Evolutionary conservation across 768 basidiomycete genomes (phyloP), one percentile per base, ranked within the genome.

Genomic region (Lactarius psammicola): DNA sequence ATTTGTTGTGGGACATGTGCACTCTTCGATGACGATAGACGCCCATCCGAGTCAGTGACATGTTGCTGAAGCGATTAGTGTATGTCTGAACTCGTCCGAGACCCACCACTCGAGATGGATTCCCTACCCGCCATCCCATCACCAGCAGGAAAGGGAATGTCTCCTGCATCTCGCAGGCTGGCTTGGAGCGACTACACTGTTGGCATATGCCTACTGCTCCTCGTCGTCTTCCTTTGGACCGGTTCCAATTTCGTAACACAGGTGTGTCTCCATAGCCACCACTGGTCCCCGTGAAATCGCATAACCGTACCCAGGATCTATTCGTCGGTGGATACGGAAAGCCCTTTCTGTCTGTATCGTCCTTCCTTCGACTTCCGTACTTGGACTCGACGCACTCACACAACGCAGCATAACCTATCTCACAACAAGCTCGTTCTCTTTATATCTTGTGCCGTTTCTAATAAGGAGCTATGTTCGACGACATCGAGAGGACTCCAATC

Each of bases 181-280:
- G 59, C 58, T 17, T 73, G 72, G 56, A 76, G 69, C 31, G 73
- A 83, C 65, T 87, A 85, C 72, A 59, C 76, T 28, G 70, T 85
- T 33, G 93, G 93, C 59, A 86, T 94, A 60, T 77, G 78, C 31
- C 78, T 94, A 51, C 83, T 95, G 26, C 73, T 93, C 2, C 64
- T 86, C 23, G 93, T 95, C 59, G 92, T 94, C 42, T 67, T 92
- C 40, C 82, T 97, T 15, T 98, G 95, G 95, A 96, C 95, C 18
- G 77, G 82, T 13, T 90, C 89, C 56, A 95, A 89, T 75, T 96
- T 95, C 72, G 80, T 96, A 46, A 95, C 90, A 13, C 90, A 94
- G 82, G 91, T 88, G 26, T 20, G 70, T 56, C 17, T 23, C 18
- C 26, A 54, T 26, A 30, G n/a, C 23, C 20, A 34, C 23, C 9